Evolutionary conservation across 225 moss, liverwort and hornwort genomes (phyloP).

Genomic region (Antitrichia curtipendula): DNA sequence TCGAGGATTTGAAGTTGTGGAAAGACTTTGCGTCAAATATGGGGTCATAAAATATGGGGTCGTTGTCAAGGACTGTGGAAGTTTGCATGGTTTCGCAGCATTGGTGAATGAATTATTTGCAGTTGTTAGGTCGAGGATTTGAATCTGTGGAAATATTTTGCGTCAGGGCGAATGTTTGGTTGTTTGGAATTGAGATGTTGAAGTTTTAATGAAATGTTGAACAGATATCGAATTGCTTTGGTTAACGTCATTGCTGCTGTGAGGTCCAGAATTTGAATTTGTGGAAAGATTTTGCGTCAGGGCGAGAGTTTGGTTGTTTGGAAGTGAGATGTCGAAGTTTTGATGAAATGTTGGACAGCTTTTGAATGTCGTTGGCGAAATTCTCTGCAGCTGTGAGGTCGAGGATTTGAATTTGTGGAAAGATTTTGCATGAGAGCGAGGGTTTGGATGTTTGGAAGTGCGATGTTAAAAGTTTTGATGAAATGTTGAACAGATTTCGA

Average conservation of each 20-base stretch:
- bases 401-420: neutral
- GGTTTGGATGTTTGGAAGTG: neutral
- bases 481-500: slow-evolving; percentile 38
- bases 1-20: neutral
- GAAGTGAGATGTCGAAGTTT: neutral
- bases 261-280: neutral
- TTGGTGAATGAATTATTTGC: neutral
- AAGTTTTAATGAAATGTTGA: neutral
- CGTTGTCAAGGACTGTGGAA: neutral
- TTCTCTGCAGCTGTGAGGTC: neutral
- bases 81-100: neutral
- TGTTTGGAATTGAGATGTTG: neutral
- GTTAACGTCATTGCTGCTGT: neutral
- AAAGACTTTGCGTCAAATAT: neutral
- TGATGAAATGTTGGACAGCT: slow-evolving; percentile 13
- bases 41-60: neutral
- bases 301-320: neutral
- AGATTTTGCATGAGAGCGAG: neutral
- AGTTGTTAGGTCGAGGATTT: neutral
- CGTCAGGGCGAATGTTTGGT: neutral
- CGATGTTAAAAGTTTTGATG: neutral
- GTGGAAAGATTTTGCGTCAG: neutral
- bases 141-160: neutral
- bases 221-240: slow-evolving; percentile 52
- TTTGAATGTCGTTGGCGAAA: slow-evolving; percentile 19